Percentiles rank a stretch among this genome's conserved stretches.
These are phyloP conservation scores for Yamadazyma sp. DNA, from an alignment of 805 yeast genomes.

Conservation along the genomic window DNA sequence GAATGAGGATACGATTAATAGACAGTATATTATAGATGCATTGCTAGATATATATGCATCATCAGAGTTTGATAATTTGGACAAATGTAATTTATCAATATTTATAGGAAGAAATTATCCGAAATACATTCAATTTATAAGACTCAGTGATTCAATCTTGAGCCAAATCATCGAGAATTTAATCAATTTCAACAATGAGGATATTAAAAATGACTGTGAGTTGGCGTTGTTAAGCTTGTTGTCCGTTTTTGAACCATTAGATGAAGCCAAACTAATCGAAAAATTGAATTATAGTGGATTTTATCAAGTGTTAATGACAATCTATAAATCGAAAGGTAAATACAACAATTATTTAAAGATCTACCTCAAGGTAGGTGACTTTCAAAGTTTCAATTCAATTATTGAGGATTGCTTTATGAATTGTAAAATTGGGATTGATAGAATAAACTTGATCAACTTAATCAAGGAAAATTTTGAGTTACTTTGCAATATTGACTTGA, in stretches of 20 bases:
- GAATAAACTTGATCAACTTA: conserved; percentile 19
- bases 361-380: conserved; percentile 10
- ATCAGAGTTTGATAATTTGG: conserved; percentile 23
- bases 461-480: conserved; percentile 22
- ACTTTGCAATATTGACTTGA: conserved; percentile 26
- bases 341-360: conserved; percentile 22
- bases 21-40: conserved; percentile 79
- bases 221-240: conserved; percentile 71
- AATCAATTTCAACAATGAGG: conserved; percentile 37
- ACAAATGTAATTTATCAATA: conserved; percentile 46
- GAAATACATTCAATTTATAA: conserved; percentile 79
- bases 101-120: conserved; percentile 81
- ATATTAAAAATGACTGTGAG: conserved; percentile 59
- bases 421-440: conserved; percentile 19
- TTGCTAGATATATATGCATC: conserved; percentile 55
- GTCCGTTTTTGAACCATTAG: conserved; percentile 60
- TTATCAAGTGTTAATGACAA: conserved; percentile 53
- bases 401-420: conserved; percentile 23
- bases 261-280: conserved; percentile 46
- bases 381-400: conserved; percentile 18
- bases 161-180: conserved; percentile 47
- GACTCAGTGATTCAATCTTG: conserved; percentile 60
- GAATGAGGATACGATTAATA: conserved; percentile 55
- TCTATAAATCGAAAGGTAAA: conserved; percentile 53
- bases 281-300: conserved; percentile 54